Percentiles rank a stretch among this genome's conserved stretches.
phyloP scores from a whole-genome alignment of 169 alveolate species.

The Cryptosporidium meleagridis region DNA sequence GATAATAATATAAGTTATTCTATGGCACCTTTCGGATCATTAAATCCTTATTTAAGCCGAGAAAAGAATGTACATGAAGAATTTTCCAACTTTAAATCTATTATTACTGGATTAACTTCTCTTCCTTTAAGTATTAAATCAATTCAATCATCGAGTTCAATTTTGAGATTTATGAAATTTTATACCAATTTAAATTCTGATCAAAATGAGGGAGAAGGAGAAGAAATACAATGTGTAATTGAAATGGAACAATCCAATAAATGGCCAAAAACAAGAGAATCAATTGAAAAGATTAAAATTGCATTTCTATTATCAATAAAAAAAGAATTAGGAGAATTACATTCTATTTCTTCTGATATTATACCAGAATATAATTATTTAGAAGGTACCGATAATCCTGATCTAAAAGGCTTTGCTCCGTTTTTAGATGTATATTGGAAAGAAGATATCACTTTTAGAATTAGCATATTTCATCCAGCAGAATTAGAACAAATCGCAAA shows the following conservation, averaged over 20 bases:
- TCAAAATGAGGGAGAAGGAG: neutral
- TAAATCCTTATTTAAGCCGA: neutral
- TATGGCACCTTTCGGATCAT: slow-evolving; percentile 35
- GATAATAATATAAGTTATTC: neutral
- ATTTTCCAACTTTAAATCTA: slow-evolving; percentile 28
- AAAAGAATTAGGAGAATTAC: slow-evolving; percentile 36
- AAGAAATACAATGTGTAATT: slow-evolving; percentile 36
- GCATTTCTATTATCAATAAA: slow-evolving; percentile 56
- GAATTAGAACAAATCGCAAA: slow-evolving; percentile 30
- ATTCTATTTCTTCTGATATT: slow-evolving; percentile 30
- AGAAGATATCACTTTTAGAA: slow-evolving; percentile 14
- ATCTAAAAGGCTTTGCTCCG: slow-evolving; percentile 17
- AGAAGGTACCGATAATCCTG: neutral
- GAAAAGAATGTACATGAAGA: slow-evolving; percentile 30
- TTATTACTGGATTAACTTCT: slow-evolving; percentile 26
- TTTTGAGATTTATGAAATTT: slow-evolving; percentile 43
- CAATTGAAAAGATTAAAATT: slow-evolving; percentile 42
- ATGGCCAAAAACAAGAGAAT: slow-evolving; percentile 63
- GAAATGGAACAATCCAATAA: slow-evolving; percentile 68
- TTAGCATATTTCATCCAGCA: slow-evolving; percentile 39
- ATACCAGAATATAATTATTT: slow-evolving; percentile 12
- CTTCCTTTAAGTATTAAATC: slow-evolving; percentile 60
- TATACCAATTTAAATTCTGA: neutral
- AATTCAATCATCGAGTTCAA: slow-evolving; percentile 13
- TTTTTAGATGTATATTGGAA: slow-evolving; percentile 69